Base-by-base conservation (phyloP, 2,329 filamentous ascomycete species). In the Cladosporium sp. region DNA sequence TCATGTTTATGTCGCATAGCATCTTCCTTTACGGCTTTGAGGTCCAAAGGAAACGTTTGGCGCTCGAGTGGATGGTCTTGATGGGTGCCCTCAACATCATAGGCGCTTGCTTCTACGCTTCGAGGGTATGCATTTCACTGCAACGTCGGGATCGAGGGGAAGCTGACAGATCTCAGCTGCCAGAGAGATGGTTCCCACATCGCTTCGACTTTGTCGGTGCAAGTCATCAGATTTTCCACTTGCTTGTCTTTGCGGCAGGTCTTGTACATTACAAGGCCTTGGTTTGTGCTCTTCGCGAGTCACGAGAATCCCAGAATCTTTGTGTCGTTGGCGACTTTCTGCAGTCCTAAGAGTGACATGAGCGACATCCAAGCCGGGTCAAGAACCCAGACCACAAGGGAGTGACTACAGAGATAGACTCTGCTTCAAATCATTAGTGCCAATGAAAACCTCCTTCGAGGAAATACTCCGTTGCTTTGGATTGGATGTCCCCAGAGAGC, bases 201-300 rank as follows among this genome's bases (percentile, higher is more conserved):
- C 61, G 63, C 5, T 70, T 68, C 32, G 68, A 70, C 30, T 66
- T 69, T n/a, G 26, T 70, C 7, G 68, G 68, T 23, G 62, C 64
- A 18, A 69, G 67, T 30, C 68, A 70, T 57, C 68, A 69, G 56
- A 62, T 70, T 39, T 66, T 70, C 26, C 68, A 70, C 58, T 46
- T 67, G 56, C 49, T 67, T 21, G 67, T 70, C 28, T 34, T 70
- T 30, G 39, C 54, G 5, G 68, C 68, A 6, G 66, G 68, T 4
- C 43, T 69, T 28, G 64, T 60, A 32, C 67, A 69, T 49, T 69
- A 68, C 32, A 61, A 66, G 30, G 68, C 65, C n/a, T 51, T 70
- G n/a, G 32, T 63, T 0, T 18, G 56, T 25, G 66, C 63, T 7
- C 65, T 70, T 13, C 26, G 34, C 21, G 65, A 60, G 39, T 53